Evolutionary conservation across 495 filamentous ascomycete species (phyloP).

Genomic region (Talaromyces stipitatus): DNA sequence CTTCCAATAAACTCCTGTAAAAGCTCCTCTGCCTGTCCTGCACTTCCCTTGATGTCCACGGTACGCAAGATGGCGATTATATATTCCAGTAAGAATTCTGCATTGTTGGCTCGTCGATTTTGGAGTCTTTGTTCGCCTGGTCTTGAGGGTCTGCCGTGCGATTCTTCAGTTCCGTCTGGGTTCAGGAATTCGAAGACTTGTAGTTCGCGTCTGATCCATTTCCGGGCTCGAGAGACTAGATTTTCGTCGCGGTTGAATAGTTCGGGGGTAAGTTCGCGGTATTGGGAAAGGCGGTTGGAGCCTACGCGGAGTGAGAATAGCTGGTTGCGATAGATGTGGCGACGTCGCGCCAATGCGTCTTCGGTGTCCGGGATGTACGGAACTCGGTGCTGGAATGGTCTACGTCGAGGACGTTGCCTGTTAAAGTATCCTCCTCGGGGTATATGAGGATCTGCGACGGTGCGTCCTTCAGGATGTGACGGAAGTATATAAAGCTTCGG

Average conservation of each 20-base stretch:
- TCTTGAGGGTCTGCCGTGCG: conserved; percentile 17
- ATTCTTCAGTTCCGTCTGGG: conserved; percentile 18
- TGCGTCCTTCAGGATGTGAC: conserved; percentile 5
- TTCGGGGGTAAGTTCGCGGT: conserved; percentile 64
- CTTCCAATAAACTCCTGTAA: conserved; percentile 79
- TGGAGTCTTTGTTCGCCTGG: conserved; percentile 29
- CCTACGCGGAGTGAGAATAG: conserved; percentile 83
- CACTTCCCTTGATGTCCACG: conserved; percentile 79
- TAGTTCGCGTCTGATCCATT: conserved; percentile 83
- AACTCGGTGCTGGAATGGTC: conserved; percentile 18
- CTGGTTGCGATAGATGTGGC: conserved; percentile 66
- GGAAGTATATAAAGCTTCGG: conserved; percentile 49
- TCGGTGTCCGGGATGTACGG: conserved; percentile 26
- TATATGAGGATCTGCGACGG: conserved; percentile 4
- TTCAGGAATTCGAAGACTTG: conserved; percentile 76
- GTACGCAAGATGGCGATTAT: conserved; percentile 82
- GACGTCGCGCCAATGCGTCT: conserved; percentile 58
- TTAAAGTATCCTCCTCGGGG: neutral
- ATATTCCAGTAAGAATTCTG: conserved; percentile 87
- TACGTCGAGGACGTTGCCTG: conserved; percentile 8
- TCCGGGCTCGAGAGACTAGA: conserved; percentile 73
- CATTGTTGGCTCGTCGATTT: conserved; percentile 58
- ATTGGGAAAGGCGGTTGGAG: conserved; percentile 71
- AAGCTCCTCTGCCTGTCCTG: conserved; percentile 81
- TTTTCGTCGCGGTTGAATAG: conserved; percentile 55